These are phyloP conservation scores for Colletotrichum orbiculare DNA, from an alignment of 2,329 filamentous ascomycete species.

Conservation along the genomic window DNA sequence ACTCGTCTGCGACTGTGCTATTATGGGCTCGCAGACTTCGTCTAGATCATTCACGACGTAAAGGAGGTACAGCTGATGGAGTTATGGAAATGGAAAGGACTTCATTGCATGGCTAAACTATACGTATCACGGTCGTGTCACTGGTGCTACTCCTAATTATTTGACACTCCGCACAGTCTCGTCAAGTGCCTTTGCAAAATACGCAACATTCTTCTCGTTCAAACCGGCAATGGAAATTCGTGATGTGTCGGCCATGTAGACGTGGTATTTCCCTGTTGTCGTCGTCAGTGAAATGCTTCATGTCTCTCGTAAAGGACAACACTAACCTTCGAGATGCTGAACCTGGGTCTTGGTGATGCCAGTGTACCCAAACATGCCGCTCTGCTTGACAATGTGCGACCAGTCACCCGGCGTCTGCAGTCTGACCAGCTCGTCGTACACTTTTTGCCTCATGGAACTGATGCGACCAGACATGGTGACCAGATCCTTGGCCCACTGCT, in stretches of 20 bases:
- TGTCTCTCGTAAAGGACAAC: neutral
- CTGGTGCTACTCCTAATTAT: neutral
- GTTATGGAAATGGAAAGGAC: neutral
- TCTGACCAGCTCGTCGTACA: slow-evolving; percentile 47
- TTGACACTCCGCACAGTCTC: slow-evolving; percentile 19
- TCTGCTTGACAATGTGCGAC: slow-evolving; percentile 50
- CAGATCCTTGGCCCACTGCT: slow-evolving; percentile 50
- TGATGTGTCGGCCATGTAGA: slow-evolving; percentile 53
- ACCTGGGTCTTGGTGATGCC: slow-evolving; percentile 62
- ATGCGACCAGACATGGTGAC: slow-evolving; percentile 51
- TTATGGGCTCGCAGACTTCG: too few species aligned
- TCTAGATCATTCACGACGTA: too few species aligned
- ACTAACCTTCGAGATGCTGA: slow-evolving; percentile 44
- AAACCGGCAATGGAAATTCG: slow-evolving; percentile 53
- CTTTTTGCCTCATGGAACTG: slow-evolving; percentile 45
- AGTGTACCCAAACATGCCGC: slow-evolving; percentile 56
- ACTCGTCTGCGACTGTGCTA: too few species aligned
- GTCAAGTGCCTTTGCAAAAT: slow-evolving; percentile 42
- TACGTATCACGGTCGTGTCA: neutral
- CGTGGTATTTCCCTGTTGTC: slow-evolving; percentile 45
- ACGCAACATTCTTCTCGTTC: slow-evolving; percentile 48
- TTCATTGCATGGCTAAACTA: neutral
- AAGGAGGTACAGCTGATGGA: too few species aligned
- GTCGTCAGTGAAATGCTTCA: accelerated
- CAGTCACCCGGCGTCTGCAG: slow-evolving; percentile 50